Conservation (phyloP, 2,329 filamentous ascomycete genomes). For the Botryotinia globosa region DNA sequence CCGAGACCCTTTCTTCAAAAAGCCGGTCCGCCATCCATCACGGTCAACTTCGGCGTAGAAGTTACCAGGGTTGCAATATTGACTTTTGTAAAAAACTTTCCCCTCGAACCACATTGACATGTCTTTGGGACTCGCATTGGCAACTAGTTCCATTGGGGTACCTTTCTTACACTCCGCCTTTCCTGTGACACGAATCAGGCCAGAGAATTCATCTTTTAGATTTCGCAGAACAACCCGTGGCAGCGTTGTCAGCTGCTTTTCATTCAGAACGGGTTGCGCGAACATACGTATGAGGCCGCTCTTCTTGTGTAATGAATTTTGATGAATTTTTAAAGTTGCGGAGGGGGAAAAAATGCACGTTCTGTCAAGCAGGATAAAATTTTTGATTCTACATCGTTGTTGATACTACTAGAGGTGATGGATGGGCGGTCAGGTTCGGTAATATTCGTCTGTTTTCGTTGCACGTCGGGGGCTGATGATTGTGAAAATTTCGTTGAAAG, state of each 20-base stretch:
- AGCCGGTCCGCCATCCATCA: no score
- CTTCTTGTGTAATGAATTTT: no score
- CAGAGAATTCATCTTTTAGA: not conserved
- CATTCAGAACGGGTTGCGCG: not conserved
- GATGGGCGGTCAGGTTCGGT: not conserved
- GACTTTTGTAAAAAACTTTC: not conserved
- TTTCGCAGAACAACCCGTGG: not conserved
- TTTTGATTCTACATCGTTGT: not conserved
- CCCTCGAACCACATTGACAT: not conserved
- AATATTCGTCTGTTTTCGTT: not conserved
- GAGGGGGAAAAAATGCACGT: not conserved
- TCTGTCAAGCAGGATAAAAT: not conserved
- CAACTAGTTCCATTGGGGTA: not conserved
- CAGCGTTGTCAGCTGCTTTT: not conserved
- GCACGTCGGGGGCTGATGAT: not conserved
- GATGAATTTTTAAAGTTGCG: not conserved
- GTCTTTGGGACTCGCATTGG: not conserved
- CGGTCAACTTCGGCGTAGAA: no score
- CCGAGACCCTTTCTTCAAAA: no score
- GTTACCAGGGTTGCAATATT: not conserved
- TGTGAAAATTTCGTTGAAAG: not conserved
- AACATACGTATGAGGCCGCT: not conserved
- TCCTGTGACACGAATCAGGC: rapidly evolving
- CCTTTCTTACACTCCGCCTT: not conserved
- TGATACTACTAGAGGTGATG: not conserved